phyloP scores from a whole-genome alignment of 2,329 filamentous ascomycete genomes.

The Penicillium fuscoglaucum region DNA sequence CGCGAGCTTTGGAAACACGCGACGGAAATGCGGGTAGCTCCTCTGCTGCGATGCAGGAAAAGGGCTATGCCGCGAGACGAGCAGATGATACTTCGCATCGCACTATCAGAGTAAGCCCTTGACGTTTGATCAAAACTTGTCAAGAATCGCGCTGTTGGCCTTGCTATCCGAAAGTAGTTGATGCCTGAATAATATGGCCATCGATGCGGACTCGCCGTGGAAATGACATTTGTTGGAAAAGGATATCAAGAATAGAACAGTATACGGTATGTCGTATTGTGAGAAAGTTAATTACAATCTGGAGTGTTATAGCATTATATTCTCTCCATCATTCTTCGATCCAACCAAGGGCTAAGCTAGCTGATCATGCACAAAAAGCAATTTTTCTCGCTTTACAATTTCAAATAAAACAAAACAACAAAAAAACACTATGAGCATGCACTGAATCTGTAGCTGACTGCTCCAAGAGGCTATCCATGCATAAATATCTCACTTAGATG shows the following conservation, averaged over 20 bases:
- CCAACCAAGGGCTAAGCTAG: too few relatives aligned
- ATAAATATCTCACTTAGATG: neutral
- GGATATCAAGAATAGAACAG: neutral
- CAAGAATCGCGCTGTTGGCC: neutral
- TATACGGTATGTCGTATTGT: neutral
- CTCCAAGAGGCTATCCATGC: slow-evolving; percentile 24
- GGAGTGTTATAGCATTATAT: neutral
- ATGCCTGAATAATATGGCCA: neutral
- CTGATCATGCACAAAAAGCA: neutral
- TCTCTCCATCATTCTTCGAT: neutral
- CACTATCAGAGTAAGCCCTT: slow-evolving; percentile 14
- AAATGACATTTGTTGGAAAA: neutral
- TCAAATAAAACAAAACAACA: neutral
- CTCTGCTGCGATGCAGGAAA: neutral
- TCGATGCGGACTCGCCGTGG: too few relatives aligned
- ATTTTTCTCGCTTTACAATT: neutral
- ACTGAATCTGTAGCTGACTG: neutral
- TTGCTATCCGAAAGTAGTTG: neutral
- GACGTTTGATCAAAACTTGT: neutral
- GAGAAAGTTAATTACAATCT: neutral
- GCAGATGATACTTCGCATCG: slow-evolving; percentile 27
- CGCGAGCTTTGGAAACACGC: slow-evolving; percentile 2
- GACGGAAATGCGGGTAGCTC: neutral
- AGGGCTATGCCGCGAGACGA: neutral
- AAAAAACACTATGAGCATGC: neutral